Evolutionary conservation across 1,284 basidiomycete genomes (phyloP).

Genomic region (Ganoderma multipileum): DNA sequence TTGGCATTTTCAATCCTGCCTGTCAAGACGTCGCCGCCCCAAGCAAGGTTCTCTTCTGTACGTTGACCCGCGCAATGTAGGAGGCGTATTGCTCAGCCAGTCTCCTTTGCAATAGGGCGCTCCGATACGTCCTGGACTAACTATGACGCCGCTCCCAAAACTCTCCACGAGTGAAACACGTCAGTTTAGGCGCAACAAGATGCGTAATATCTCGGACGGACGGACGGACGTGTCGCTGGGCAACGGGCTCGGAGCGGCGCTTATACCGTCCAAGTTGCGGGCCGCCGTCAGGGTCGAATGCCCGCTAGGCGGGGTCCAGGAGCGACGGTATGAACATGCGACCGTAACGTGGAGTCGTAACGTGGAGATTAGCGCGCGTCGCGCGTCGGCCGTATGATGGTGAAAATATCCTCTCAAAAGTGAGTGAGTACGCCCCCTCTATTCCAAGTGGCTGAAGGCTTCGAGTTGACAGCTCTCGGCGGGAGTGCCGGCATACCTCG

Average conservation of each 20-base stretch:
- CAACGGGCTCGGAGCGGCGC: neutral
- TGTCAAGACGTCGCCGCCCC: neutral
- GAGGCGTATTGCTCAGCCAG: neutral
- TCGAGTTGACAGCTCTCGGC: neutral
- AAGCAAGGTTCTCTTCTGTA: neutral
- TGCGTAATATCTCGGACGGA: neutral
- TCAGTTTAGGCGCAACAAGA: neutral
- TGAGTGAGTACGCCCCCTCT: neutral
- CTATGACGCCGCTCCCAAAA: neutral
- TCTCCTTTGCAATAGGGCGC: conserved; percentile 1
- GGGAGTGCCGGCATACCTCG: neutral
- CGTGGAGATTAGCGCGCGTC: neutral
- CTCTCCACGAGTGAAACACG: conserved; percentile 5
- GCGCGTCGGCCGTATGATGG: neutral
- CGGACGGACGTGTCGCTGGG: neutral
- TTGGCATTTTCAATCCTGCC: neutral
- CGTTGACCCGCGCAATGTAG: neutral
- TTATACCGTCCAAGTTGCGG: neutral
- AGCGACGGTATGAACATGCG: conserved; percentile 1
- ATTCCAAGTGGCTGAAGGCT: neutral
- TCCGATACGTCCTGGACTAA: conserved; percentile 3
- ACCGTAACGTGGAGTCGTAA: conserved; percentile 6
- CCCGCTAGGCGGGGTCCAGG: neutral
- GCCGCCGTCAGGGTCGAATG: conserved; percentile 6
- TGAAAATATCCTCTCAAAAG: conserved; percentile 1